Evolutionary conservation across 2,329 filamentous ascomycete species (phyloP).

Genomic region (Colletotrichum acutatum): DNA sequence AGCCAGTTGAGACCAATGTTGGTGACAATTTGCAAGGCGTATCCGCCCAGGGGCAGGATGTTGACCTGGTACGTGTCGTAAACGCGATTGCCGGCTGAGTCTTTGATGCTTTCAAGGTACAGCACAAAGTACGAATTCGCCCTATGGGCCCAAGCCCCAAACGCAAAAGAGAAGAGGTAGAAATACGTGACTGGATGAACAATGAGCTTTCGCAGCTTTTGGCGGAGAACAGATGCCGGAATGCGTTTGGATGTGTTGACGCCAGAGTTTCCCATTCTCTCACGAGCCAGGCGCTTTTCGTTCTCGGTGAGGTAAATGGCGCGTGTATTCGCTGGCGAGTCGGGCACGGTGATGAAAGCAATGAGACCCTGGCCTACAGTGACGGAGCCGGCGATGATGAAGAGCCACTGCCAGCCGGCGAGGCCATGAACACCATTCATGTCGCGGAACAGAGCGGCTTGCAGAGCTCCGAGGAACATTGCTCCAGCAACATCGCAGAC

Average conservation of each 20-base stretch:
- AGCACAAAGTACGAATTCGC: constrained; percentile 49
- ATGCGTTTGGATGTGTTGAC: constrained; percentile 44
- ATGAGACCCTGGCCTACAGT: constrained; percentile 54
- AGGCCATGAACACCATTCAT: constrained; percentile 54
- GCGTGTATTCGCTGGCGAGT: constrained; percentile 44
- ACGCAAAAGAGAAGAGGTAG: constrained; percentile 43
- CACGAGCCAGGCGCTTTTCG: constrained; percentile 41
- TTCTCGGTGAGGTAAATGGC: constrained; percentile 43
- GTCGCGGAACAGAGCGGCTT: constrained; percentile 53
- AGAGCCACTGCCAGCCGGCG: constrained; percentile 58
- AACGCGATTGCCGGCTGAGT: constrained; percentile 40
- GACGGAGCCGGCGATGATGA: constrained; percentile 55
- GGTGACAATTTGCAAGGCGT: constrained; percentile 47
- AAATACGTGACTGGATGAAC: constrained; percentile 46
- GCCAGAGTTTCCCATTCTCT: constrained; percentile 43
- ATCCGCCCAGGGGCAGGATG: constrained; percentile 44
- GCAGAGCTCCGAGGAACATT: constrained; percentile 57
- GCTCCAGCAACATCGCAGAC: constrained; percentile 55
- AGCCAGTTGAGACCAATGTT: constrained; percentile 49
- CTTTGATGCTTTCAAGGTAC: constrained; percentile 44
- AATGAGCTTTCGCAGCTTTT: constrained; percentile 42
- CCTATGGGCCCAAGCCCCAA: constrained; percentile 44
- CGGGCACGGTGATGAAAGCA: constrained; percentile 51
- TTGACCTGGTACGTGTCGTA: constrained; percentile 48
- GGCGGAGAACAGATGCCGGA: constrained; percentile 38